These are phyloP conservation scores for Citrus hindsii DNA, from an alignment of 345 rosid species.

Conservation along the genomic window DNA sequence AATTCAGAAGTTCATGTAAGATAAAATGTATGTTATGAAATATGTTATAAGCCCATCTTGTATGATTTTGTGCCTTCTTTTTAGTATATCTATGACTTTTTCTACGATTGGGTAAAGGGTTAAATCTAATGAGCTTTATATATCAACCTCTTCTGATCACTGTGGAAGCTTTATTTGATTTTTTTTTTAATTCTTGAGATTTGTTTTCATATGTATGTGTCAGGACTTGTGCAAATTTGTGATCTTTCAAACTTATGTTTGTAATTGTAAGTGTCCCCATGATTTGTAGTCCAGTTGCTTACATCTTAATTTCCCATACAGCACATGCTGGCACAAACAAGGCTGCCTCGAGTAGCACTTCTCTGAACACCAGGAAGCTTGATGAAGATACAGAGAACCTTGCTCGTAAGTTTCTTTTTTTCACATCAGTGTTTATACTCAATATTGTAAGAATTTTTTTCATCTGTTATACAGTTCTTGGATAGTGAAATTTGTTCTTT, in stretches of 20 bases:
- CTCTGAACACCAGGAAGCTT: conserved; percentile 89
- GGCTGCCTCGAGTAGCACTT: conserved; percentile 89
- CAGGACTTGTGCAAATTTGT: neutral
- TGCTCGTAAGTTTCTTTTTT: conserved; percentile 55
- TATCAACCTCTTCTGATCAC: neutral
- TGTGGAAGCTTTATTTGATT: neutral
- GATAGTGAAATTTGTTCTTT: neutral
- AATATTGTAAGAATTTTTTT: neutral
- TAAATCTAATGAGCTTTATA: neutral
- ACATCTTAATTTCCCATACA: conserved; percentile 24
- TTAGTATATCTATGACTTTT: neutral
- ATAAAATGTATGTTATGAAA: neutral
- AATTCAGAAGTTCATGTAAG: neutral
- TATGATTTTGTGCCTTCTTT: neutral
- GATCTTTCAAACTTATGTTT: neutral
- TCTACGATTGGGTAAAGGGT: neutral
- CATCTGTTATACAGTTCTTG: neutral
- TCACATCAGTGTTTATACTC: neutral
- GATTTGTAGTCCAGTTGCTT: neutral
- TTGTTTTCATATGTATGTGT: neutral
- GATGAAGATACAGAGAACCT: conserved; percentile 95
- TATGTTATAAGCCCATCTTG: neutral
- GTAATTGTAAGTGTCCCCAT: neutral
- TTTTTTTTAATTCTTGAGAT: neutral
- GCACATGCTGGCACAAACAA: conserved; percentile 86